Conservation (phyloP, 2,329 filamentous ascomycete genomes). For the Colletotrichum higginsianum region DNA sequence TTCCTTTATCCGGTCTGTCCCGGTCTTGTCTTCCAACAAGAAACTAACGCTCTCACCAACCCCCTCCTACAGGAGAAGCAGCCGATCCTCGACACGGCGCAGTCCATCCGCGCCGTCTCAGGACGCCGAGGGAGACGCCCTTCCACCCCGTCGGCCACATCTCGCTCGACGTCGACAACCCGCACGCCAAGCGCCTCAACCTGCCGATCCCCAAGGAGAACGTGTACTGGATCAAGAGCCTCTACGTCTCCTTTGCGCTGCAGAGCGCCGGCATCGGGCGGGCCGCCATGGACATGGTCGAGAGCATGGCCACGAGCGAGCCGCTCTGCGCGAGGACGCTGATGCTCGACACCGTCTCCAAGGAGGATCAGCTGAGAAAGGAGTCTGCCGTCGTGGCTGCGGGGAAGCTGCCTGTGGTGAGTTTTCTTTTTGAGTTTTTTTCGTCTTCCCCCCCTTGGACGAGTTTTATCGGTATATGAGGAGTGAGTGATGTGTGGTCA, state of each 20-base stretch:
- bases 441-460: rapidly evolving
- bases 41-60: not conserved
- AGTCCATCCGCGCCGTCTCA: slow-evolving; percentile 16
- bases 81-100: slow-evolving; percentile 41
- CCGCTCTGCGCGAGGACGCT: slow-evolving; percentile 47
- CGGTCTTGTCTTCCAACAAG: too few species aligned
- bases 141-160: slow-evolving; percentile 53
- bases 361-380: slow-evolving; percentile 43
- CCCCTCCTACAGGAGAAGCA: slow-evolving; percentile 32
- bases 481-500: not conserved
- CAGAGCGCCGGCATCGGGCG: slow-evolving; percentile 48
- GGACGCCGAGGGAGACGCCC: slow-evolving; percentile 14
- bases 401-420: slow-evolving; percentile 1
- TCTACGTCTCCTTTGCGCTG: slow-evolving; percentile 47
- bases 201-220: slow-evolving; percentile 43
- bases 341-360: slow-evolving; percentile 48
- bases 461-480: not conserved
- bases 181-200: slow-evolving; percentile 13
- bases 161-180: slow-evolving; percentile 46
- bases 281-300: slow-evolving; percentile 49
- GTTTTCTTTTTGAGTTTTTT: not conserved
- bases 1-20: too few species aligned
- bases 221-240: slow-evolving; percentile 51
- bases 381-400: not conserved
- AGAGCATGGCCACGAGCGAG: slow-evolving; percentile 46